Evolutionary conservation across 139 green algal genomes (phyloP), one percentile per base, ranked within the genome.

Genomic region (Mesotaenium endlicherianum): DNA sequence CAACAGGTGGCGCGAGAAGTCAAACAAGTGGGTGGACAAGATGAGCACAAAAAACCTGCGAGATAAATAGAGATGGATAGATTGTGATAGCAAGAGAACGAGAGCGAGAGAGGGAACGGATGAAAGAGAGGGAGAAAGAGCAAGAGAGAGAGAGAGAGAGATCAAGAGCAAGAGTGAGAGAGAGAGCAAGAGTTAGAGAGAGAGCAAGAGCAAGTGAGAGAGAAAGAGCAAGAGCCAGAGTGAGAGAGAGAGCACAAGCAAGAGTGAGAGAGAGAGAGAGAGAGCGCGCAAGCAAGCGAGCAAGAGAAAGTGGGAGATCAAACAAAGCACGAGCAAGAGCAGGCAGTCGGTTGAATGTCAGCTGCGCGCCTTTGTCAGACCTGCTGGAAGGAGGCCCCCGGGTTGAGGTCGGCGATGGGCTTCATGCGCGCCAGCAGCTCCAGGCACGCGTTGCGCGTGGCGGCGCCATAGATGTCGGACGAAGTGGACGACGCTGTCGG

Each of bases 401-500:
- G 86, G 26, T 85, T 80, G 31, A 47, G 4, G 36, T 86, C 76
- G 44, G 59, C 20, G 30, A 88, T 40, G 34, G 95, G 94, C 70
- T 83, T 80, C 68, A 98, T 92, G 2, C 96, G 88, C 31, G 89
- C 90, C 2, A 86, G 91, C 39, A 98, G 82, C 89, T 98, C 93
- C 38, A 70, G 30, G 89, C 96, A 98, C 1, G 95, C 95, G 82
- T 99, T 93, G 30, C 94, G 85, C n/a, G 94, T 89, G 0, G 95
- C 95, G 17, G 70, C 92, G 43, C 95, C 96, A 76, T 98, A 98
- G 89, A 98, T 89, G 90, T 98, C 95, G 1, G 90, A 94, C 14
- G 88, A 94, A 26, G 95, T 95, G 1, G 91, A 96, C 4, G 95
- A 96, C 4, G 95, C 95, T 39, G 95, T 98, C 30, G 95, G 95